Evolutionary conservation across 352 stramenopile species (phyloP).

Genomic region (Globisporangium parvum): DNA sequence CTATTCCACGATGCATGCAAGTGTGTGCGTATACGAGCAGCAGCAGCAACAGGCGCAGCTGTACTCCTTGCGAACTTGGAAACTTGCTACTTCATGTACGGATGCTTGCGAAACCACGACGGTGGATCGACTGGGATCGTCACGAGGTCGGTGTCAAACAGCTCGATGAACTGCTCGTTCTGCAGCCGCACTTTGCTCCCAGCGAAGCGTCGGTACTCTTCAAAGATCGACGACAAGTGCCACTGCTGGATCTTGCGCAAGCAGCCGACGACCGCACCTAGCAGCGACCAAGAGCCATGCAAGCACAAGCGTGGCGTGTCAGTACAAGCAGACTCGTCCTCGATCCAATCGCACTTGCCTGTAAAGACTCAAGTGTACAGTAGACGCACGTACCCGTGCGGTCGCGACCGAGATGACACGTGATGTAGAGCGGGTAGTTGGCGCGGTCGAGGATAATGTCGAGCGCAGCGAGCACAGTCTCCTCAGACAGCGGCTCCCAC

Average conservation of each 20-base stretch:
- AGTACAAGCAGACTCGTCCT: too few species aligned
- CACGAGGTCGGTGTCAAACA: constrained; percentile 92
- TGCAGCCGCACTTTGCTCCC: constrained; percentile 87
- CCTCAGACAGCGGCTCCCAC: constrained; percentile 82
- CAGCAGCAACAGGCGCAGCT: background rate
- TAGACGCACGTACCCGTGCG: constrained; percentile 51
- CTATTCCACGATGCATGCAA: too few species aligned
- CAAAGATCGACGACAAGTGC: constrained; percentile 91
- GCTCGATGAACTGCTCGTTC: constrained; percentile 93
- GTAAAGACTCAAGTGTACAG: background rate
- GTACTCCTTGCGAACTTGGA: too few species aligned
- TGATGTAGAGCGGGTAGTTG: constrained; percentile 90
- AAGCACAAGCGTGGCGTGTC: too few species aligned
- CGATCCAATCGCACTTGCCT: too few species aligned
- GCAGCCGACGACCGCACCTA: constrained; percentile 84
- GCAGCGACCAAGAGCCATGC: background rate
- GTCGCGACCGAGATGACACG: constrained; percentile 87
- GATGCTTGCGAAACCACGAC: constrained; percentile 64
- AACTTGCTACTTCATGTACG: constrained; percentile 16
- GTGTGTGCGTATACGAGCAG: background rate
- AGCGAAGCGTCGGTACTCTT: constrained; percentile 90
- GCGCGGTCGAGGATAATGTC: constrained; percentile 85
- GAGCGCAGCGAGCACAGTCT: constrained; percentile 88
- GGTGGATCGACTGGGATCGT: constrained; percentile 74
- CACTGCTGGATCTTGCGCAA: constrained; percentile 91